These are phyloP conservation scores for Biscogniauxia sp. DNA, from an alignment of 2,329 filamentous ascomycete genomes.

Conservation along the genomic window DNA sequence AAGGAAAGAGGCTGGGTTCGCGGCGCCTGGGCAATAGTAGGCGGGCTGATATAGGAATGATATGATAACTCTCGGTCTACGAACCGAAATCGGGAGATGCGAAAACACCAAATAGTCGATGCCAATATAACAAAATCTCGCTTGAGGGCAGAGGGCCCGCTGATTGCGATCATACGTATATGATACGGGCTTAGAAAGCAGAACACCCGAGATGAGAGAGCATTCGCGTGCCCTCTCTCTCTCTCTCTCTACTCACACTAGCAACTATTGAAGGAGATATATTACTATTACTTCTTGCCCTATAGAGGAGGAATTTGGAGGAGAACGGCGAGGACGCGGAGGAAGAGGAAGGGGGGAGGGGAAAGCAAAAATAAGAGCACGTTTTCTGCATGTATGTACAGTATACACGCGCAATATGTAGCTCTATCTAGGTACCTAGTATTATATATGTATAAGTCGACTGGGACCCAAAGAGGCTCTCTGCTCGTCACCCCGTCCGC, in stretches of 20 bases:
- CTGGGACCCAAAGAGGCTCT: constrained; percentile 11
- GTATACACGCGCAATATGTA: not conserved
- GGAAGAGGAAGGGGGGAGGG: not conserved
- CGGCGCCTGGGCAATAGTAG: constrained; percentile 21
- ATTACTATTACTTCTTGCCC: not conserved
- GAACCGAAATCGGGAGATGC: constrained; percentile 23
- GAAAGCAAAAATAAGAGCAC: not conserved
- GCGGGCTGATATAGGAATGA: constrained; percentile 21
- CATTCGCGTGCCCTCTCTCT: not conserved
- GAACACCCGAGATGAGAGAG: constrained; percentile 2
- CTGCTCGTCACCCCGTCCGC: constrained; percentile 14
- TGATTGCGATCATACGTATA: not conserved
- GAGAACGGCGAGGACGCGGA: not conserved
- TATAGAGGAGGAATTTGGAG: not conserved
- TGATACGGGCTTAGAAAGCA: not conserved
- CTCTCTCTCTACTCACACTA: not conserved
- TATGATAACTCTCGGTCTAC: constrained; percentile 23
- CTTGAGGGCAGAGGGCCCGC: constrained; percentile 9
- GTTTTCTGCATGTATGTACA: not conserved
- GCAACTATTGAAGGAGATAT: not conserved
- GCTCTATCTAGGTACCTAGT: not conserved
- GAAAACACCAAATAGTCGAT: constrained; percentile 22
- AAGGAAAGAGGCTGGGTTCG: constrained; percentile 12
- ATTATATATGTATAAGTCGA: constrained; percentile 7
- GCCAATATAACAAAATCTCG: constrained; percentile 25